These are phyloP conservation scores for Debaryomyces nepalensis DNA, from an alignment of 1,139 yeast species.

Conservation along the genomic window DNA sequence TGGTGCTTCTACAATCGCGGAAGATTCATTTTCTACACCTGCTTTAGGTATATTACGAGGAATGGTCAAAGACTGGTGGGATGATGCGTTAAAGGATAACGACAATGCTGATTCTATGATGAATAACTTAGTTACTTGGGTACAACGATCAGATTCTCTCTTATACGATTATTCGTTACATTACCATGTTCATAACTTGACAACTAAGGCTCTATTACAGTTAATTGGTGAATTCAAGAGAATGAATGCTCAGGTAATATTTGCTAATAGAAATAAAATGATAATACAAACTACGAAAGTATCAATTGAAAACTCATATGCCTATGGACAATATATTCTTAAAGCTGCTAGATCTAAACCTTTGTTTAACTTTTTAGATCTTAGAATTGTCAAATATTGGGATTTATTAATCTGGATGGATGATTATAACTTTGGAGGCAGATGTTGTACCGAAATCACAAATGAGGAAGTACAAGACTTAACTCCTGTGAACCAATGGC, in stretches of 20 bases:
- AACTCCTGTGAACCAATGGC: constrained; percentile 77
- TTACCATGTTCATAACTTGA: constrained; percentile 85
- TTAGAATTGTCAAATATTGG: constrained; percentile 82
- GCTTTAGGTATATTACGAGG: constrained; percentile 72
- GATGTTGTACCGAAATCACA: constrained; percentile 66
- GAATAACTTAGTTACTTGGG: constrained; percentile 86
- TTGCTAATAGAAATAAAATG: constrained; percentile 79
- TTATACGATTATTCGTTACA: constrained; percentile 80
- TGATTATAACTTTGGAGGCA: constrained; percentile 83
- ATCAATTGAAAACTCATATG: constrained; percentile 86
- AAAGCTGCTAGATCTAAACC: constrained; percentile 83
- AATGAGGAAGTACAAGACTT: constrained; percentile 61
- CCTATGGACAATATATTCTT: constrained; percentile 87
- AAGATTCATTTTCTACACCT: constrained; percentile 79
- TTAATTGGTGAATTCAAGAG: constrained; percentile 78
- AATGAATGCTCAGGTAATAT: constrained; percentile 77
- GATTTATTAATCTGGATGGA: constrained; percentile 95
- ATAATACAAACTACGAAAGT: constrained; percentile 75
- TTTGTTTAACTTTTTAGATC: constrained; percentile 78
- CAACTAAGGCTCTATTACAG: constrained; percentile 83
- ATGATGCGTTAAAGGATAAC: constrained; percentile 74
- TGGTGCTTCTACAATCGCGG: constrained; percentile 62
- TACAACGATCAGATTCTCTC: constrained; percentile 71
- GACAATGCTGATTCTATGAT: constrained; percentile 83
- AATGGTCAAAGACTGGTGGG: constrained; percentile 93